phyloP scores from a whole-genome alignment of 805 yeast genomes.

The Pichia membranifaciens region DNA sequence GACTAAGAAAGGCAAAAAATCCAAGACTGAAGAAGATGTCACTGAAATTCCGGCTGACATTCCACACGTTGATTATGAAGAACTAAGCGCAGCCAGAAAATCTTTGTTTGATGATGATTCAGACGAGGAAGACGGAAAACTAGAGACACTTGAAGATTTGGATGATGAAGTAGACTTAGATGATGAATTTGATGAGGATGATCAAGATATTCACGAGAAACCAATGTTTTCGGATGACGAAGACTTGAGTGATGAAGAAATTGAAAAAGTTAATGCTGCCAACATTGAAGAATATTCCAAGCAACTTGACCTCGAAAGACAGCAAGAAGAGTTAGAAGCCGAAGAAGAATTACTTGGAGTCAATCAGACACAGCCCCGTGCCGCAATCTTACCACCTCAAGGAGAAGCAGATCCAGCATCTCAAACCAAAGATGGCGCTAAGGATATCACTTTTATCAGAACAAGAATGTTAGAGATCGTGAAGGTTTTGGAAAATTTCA shows the following conservation, averaged over 20 bases:
- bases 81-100: conserved; percentile 62
- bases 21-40: conserved; percentile 23
- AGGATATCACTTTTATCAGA: conserved; percentile 72
- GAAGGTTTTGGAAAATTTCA: conserved; percentile 88
- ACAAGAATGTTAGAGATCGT: conserved; percentile 95
- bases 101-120: conserved; percentile 66
- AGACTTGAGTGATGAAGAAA: conserved; percentile 57
- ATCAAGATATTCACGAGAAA: conserved; percentile 51
- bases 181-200: conserved; percentile 33
- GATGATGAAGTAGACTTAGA: conserved; percentile 7
- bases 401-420: conserved; percentile 46
- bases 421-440: conserved; percentile 31
- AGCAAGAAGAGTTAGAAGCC: conserved; percentile 56
- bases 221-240: conserved; percentile 79
- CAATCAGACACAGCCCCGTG: conserved; percentile 61
- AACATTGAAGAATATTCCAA: conserved; percentile 78
- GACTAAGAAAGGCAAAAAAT: conserved; percentile 24
- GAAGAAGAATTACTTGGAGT: conserved; percentile 56
- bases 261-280: conserved; percentile 69
- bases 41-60: conserved; percentile 41
- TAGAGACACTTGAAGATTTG: conserved; percentile 23
- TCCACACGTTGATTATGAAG: conserved; percentile 65
- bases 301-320: conserved; percentile 54
- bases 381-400: conserved; percentile 70
- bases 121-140: conserved; percentile 37